These are phyloP conservation scores for Deuterostichococcus epilithicus DNA, from an alignment of 139 green algal genomes.

Conservation along the genomic window DNA sequence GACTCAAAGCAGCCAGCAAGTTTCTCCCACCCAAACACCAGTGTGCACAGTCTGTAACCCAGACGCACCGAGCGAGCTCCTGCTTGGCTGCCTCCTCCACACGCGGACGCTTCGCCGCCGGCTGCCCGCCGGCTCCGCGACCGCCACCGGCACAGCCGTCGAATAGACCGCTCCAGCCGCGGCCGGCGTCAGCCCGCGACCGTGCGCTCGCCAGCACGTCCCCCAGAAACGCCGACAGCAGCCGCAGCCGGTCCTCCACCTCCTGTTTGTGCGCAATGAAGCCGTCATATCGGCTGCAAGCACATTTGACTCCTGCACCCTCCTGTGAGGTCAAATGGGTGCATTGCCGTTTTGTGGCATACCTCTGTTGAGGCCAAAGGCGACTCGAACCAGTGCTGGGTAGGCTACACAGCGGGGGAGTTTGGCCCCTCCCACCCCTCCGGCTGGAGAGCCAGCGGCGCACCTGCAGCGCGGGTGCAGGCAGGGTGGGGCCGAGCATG, in stretches of 20 bases:
- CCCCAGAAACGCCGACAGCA: constrained; percentile 54
- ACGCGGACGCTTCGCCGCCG: constrained; percentile 59
- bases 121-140: constrained; percentile 5
- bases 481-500: constrained; percentile 13
- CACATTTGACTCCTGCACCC: too few relatives aligned
- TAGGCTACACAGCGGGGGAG: too few relatives aligned
- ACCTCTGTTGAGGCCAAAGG: too few relatives aligned
- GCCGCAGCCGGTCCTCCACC: constrained; percentile 50
- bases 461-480: constrained; percentile 4
- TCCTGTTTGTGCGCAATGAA: constrained; percentile 13
- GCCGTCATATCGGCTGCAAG: too few relatives aligned
- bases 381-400: too few relatives aligned
- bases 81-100: constrained; percentile 59
- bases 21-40: too few relatives aligned
- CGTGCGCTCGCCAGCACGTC: constrained; percentile 17
- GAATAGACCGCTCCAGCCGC: constrained; percentile 5
- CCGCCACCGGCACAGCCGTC: background rate
- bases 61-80: constrained; percentile 58
- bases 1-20: too few relatives aligned
- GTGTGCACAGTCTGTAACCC: background rate
- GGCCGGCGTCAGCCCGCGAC: background rate
- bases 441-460: background rate
- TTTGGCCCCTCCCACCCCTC: too few relatives aligned
- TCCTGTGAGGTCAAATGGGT: constrained; percentile 12
- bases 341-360: too few relatives aligned